Evolutionary conservation across 345 rosid species (phyloP).

Genomic region (Orychophragmus violaceus): DNA sequence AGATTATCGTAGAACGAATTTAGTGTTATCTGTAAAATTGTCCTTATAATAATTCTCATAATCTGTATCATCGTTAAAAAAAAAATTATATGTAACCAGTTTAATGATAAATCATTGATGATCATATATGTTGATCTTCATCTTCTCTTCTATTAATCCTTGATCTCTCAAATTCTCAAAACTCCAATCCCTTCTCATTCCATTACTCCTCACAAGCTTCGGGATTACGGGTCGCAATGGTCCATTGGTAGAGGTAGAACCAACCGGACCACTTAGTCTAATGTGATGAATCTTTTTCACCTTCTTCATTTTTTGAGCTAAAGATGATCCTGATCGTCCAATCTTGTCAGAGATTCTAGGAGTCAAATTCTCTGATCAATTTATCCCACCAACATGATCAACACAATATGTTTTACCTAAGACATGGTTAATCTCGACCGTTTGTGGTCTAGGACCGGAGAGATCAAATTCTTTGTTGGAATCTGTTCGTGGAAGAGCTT

Average conservation of each 20-base stretch:
- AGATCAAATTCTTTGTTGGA: constrained; percentile 17
- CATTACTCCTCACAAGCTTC: constrained; percentile 61
- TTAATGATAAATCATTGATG: background rate
- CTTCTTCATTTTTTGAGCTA: constrained; percentile 36
- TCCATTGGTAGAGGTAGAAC: background rate
- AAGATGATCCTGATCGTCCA: constrained; percentile 20
- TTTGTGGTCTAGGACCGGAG: constrained; percentile 25
- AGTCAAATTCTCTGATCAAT: constrained; percentile 39
- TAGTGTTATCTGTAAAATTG: no score
- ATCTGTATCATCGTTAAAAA: no score
- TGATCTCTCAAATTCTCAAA: constrained; percentile 49
- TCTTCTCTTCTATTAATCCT: constrained; percentile 15
- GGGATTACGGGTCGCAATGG: constrained; percentile 29
- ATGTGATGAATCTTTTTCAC: constrained; percentile 30
- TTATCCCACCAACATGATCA: constrained; percentile 19
- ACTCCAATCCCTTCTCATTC: constrained; percentile 92
- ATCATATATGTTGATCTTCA: background rate
- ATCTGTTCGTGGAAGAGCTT: constrained; percentile 27
- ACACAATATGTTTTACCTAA: constrained; percentile 33
- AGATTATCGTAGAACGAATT: no score
- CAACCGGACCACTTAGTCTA: constrained; percentile 31
- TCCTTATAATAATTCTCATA: no score
- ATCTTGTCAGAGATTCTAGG: constrained; percentile 24
- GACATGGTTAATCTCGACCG: constrained; percentile 12
- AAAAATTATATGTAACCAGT: background rate